Evolutionary conservation across 2,329 filamentous ascomycete species (phyloP), one percentile per base, ranked within the genome.

Genomic region (Colletotrichum sp.): DNA sequence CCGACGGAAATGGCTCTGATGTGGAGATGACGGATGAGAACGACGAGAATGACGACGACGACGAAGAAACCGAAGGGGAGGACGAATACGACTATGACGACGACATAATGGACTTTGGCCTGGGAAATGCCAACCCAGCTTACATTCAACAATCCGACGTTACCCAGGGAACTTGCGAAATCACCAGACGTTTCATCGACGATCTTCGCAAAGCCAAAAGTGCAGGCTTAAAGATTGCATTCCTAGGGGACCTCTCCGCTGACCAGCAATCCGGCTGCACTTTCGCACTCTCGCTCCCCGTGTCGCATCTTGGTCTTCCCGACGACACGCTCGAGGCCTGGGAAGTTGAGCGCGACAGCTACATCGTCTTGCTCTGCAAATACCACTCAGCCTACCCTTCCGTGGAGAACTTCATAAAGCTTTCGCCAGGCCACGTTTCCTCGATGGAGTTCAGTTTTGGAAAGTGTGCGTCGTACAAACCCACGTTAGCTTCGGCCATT

Each of bases 321-420:
- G 89, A 93, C 49, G 94, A 96, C 80, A 93, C 92, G 1, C 90
- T 95, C 83, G 89, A 93, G 80, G 94, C 95, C 2, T 98, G 96
- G 96, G 90, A 93, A 76, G 83, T 98, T 13, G 84, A 90, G 16
- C 84, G 88, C 0, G 84, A 88, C 1, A 93, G 96, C 39, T 96
- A 96, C 80, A 83, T 98, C 52, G 90, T 96, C 6, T 87, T 98
- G 6, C 86, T 98, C 26, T 89, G 97, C 59, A 90, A 90, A 44
- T 94, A 94, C 78, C 85, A 88, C 0, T 83, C 84, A n/a, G 88
- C 87, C 0, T 98, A 98, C 83, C 88, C 87, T 36, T 85, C 86
- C 5, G 85, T 94, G 65, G 89, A 93, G 18, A 82, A 90, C 1
- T 82, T 94, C 12, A 81, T 90, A 16, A 81, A 83, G 82, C 86